phyloP scores from a whole-genome alignment of 148 eudicot species.

The Gaultheria prostrata region DNA sequence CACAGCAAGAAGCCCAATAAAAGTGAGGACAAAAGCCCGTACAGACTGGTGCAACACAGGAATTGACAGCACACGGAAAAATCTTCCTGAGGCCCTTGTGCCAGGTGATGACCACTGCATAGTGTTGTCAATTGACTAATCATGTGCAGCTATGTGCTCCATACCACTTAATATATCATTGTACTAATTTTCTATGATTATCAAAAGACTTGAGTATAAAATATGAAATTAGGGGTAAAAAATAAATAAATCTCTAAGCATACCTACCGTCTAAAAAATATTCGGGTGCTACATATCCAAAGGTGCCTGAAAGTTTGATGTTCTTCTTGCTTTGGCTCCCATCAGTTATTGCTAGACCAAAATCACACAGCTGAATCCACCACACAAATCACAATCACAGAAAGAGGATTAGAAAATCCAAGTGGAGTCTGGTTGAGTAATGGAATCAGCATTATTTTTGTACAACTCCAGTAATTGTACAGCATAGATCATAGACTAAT shows the following conservation, averaged over 20 bases:
- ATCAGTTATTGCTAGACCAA: conserved; percentile 60
- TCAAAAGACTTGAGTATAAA: neutral
- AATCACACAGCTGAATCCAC: conserved; percentile 65
- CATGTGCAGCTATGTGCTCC: conserved; percentile 51
- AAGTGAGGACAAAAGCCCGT: neutral
- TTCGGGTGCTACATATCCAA: conserved; percentile 91
- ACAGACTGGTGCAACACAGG: neutral
- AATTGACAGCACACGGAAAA: neutral
- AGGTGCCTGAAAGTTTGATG: conserved; percentile 76
- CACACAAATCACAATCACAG: neutral
- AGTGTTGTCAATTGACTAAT: conserved; percentile 10
- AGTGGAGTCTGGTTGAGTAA: neutral
- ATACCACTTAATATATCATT: conserved; percentile 17
- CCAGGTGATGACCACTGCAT: neutral
- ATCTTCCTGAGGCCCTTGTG: neutral
- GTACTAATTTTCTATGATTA: neutral
- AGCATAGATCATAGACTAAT: conserved; percentile 9
- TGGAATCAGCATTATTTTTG: conserved; percentile 1
- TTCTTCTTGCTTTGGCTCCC: conserved; percentile 56
- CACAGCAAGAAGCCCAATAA: neutral
- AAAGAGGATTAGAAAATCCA: neutral
- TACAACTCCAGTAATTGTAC: neutral
- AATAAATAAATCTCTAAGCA: conserved; percentile 15
- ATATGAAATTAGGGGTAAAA: neutral
- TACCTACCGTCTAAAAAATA: conserved; percentile 94